A percentile compares a stretch with the other conserved stretches of the same genome.
These are phyloP conservation scores for Aspergillus awamori DNA, from an alignment of 2,329 filamentous ascomycete genomes.

Conservation along the genomic window DNA sequence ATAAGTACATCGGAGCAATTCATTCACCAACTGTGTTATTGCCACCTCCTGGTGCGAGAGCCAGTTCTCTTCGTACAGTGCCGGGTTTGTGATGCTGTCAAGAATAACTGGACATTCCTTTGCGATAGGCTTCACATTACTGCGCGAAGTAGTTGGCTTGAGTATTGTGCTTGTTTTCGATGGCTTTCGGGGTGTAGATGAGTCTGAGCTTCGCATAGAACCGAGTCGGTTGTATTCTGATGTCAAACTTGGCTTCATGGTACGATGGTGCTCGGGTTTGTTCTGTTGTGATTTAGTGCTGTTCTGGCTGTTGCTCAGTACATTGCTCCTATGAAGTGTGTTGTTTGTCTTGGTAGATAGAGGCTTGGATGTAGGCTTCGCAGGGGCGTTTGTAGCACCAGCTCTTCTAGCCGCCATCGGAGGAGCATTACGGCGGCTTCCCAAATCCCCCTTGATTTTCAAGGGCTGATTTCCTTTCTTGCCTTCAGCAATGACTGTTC, in stretches of 20 bases:
- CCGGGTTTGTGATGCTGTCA: slow-evolving; percentile 59
- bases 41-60: slow-evolving; percentile 63
- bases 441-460: slow-evolving; percentile 28
- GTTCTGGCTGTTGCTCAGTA: slow-evolving; percentile 19
- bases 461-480: slow-evolving; percentile 23
- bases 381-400: not conserved
- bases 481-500: slow-evolving; percentile 25
- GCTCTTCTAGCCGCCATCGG: slow-evolving; percentile 13
- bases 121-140: slow-evolving; percentile 28
- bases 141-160: slow-evolving; percentile 37
- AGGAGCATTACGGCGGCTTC: slow-evolving; percentile 24
- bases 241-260: not conserved
- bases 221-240: not conserved
- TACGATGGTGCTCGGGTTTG: not conserved
- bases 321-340: slow-evolving; percentile 7
- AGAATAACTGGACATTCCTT: slow-evolving; percentile 55
- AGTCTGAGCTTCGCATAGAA: slow-evolving; percentile 13
- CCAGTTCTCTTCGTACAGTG: slow-evolving; percentile 66
- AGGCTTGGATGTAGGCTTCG: slow-evolving; percentile 6
- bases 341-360: slow-evolving; percentile 14
- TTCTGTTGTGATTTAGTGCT: slow-evolving; percentile 10
- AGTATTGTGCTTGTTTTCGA: slow-evolving; percentile 29
- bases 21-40: slow-evolving; percentile 63
- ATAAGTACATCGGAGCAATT: slow-evolving; percentile 51
- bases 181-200: slow-evolving; percentile 17